A percentile compares a stretch with the other conserved stretches of the same genome.
Conservation (phyloP, 2,329 filamentous ascomycete species). For the Fusarium gaditjirri region DNA sequence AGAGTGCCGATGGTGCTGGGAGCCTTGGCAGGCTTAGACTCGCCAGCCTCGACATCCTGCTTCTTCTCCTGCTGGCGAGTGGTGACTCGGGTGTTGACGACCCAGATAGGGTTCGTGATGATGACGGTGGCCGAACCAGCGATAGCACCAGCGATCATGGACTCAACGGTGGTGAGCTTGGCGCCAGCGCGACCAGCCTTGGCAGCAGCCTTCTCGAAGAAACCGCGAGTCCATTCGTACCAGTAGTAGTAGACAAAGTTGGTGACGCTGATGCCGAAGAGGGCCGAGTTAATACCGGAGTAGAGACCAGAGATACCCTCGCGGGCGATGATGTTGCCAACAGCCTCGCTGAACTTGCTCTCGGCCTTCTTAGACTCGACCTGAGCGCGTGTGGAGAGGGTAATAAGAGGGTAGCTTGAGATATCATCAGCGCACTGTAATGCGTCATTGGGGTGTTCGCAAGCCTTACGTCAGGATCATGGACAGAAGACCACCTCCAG, state of each 20-base stretch:
- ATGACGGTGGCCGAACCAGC: slow-evolving; percentile 95
- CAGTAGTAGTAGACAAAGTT: slow-evolving; percentile 99
- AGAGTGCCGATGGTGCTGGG: slow-evolving; percentile 85
- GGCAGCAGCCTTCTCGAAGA: slow-evolving; percentile 82
- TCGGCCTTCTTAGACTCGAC: slow-evolving; percentile 96
- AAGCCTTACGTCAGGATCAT: slow-evolving; percentile 87
- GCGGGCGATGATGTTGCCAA: slow-evolving; percentile 87
- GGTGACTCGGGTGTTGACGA: slow-evolving; percentile 98
- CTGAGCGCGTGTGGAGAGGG: slow-evolving; percentile 95
- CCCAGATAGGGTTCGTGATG: slow-evolving; percentile 99
- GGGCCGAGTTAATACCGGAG: slow-evolving; percentile 89
- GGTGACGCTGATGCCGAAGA: slow-evolving; percentile 97
- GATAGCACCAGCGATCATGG: slow-evolving; percentile 93
- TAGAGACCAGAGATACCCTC: slow-evolving; percentile 92
- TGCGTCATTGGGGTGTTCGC: slow-evolving; percentile 4
- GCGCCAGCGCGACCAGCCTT: slow-evolving; percentile 77
- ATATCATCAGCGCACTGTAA: slow-evolving; percentile 24
- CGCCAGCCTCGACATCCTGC: slow-evolving; percentile 56
- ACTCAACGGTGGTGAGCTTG: slow-evolving; percentile 90
- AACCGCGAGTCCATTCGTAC: slow-evolving; percentile 96
- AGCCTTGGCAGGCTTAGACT: slow-evolving; percentile 56
- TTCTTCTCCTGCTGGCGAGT: slow-evolving; percentile 74
- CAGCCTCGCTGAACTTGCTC: slow-evolving; percentile 83
- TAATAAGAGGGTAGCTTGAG: slow-evolving; percentile 90
- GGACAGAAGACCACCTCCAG: slow-evolving; percentile 91